A percentile compares a stretch with the other conserved stretches of the same genome.
These are phyloP conservation scores for Heterobasidion irregulare DNA, from an alignment of 1,284 basidiomycete genomes.

Conservation along the genomic window DNA sequence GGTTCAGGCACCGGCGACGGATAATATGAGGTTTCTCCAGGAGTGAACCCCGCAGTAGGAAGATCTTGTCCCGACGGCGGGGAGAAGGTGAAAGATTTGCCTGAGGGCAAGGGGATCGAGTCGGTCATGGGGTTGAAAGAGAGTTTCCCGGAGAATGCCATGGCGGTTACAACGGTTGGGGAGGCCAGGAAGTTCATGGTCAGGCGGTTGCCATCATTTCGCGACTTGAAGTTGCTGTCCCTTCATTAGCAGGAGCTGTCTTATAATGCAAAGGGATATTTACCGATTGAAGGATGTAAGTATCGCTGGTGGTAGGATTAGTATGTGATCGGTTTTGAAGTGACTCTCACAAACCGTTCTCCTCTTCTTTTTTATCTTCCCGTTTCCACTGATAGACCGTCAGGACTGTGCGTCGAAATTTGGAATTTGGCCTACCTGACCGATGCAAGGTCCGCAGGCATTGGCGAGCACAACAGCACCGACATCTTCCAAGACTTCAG, in stretches of 20 bases:
- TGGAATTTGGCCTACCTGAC: slow-evolving; percentile 49
- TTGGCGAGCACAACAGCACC: slow-evolving; percentile 94
- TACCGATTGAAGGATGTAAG: slow-evolving; percentile 94
- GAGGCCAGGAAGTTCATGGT: slow-evolving; percentile 99
- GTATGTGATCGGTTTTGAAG: neutral
- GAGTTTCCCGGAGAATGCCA: slow-evolving; percentile 92
- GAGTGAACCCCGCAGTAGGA: slow-evolving; percentile 77
- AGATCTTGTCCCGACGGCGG: slow-evolving; percentile 84
- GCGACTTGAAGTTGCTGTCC: slow-evolving; percentile 83
- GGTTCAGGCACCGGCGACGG: slow-evolving; percentile 74
- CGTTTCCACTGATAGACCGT: slow-evolving; percentile 74
- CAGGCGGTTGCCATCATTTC: slow-evolving; percentile 92
- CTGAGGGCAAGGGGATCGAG: slow-evolving; percentile 66
- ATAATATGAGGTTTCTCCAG: slow-evolving; percentile 75
- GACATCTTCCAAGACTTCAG: slow-evolving; percentile 73
- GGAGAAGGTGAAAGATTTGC: slow-evolving; percentile 77
- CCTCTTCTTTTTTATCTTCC: slow-evolving; percentile 81
- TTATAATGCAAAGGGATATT: slow-evolving; percentile 4
- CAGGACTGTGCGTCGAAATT: slow-evolving; percentile 1
- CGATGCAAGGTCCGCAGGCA: slow-evolving; percentile 98
- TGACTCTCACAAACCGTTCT: slow-evolving; percentile 64
- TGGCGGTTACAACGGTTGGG: slow-evolving; percentile 94
- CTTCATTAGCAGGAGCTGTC: slow-evolving; percentile 5
- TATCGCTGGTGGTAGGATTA: slow-evolving; percentile 53
- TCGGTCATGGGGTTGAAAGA: slow-evolving; percentile 95